Evolutionary conservation across 2,329 filamentous ascomycete species (phyloP), one percentile per base, ranked within the genome.

Genomic region (Aspergillus sp.): DNA sequence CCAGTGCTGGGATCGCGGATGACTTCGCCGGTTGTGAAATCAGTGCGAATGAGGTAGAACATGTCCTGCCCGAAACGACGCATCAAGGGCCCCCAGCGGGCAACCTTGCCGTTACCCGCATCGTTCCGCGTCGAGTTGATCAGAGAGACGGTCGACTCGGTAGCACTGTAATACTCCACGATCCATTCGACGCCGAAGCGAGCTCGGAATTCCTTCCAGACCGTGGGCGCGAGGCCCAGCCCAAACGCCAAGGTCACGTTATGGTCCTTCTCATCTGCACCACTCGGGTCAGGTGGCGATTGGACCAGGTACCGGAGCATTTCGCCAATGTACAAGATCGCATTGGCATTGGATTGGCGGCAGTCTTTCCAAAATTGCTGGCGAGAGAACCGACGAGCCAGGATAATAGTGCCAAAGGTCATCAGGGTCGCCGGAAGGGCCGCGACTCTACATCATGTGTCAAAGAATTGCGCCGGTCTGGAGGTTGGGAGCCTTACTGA

Each of bases 381-480:
- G 3, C 56, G 56, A 5, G 57, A 58, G n/a, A 59, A 59, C 17
- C 66, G 46, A 66, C 69, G 47, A 6, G 47, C 47, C 34, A 47
- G 45, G 29, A 47, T 47, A 2, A 49, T 20, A 13, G 47, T 42
- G 1, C 34, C 47, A 34, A 42, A 49, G 5, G 47, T 49, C 45
- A 31, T 42, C 13, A 42, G 21, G n/a, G 34, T 29, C 7, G 34
- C 47, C 14, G 36, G 34, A 16, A 41, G 21, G 11, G 47, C 36
- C 9, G 36, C 38, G 17, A 42, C 34, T 14, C 47, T 42, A n/a
- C 17, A 13, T 19, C 9, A 31, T 38, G 6, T 34, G 16, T 32
- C 14, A 16, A 5, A 10, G 9, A 45, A 29, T 3, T 11, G 25
- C 34, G 5, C 11, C 6, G 6, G 34, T n/a, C 34, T 1, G 13